Evolutionary conservation across 306 rosid species (phyloP).

Genomic region (Castanospermum australe): DNA sequence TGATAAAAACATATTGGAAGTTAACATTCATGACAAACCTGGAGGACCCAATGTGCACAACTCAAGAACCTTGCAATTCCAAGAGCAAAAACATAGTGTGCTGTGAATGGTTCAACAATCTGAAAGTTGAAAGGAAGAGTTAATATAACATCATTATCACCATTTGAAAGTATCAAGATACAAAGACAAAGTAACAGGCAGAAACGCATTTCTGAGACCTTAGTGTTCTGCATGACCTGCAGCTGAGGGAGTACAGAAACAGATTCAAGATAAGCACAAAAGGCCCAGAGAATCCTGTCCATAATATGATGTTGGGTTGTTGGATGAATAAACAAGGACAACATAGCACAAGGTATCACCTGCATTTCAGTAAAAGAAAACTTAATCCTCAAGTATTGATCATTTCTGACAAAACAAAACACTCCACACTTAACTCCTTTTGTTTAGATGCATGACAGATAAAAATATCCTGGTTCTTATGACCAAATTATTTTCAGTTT

Average conservation of each 20-base stretch:
- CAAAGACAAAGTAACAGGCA: background rate
- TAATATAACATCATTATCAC: background rate
- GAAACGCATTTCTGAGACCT: slow-evolving; percentile 39
- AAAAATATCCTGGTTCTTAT: background rate
- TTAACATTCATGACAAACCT: slow-evolving; percentile 24
- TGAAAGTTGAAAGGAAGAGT: slow-evolving; percentile 21
- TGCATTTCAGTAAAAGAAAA: slow-evolving; percentile 32
- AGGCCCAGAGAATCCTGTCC: slow-evolving; percentile 72
- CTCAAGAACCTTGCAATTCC: slow-evolving; percentile 64
- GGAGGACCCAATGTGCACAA: slow-evolving; percentile 62
- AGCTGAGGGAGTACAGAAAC: slow-evolving; percentile 80
- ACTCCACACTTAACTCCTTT: background rate
- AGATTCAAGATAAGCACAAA: slow-evolving; percentile 88
- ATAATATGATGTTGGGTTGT: slow-evolving; percentile 53
- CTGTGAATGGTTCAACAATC: slow-evolving; percentile 61
- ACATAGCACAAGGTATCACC: slow-evolving; percentile 61
- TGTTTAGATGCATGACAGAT: background rate
- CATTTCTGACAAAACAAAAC: background rate
- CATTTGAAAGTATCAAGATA: background rate
- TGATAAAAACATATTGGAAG: background rate
- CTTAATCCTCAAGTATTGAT: background rate
- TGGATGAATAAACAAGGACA: slow-evolving; percentile 66
- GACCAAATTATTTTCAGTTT: background rate
- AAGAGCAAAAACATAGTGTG: slow-evolving; percentile 60
- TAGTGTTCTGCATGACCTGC: slow-evolving; percentile 75